Percentiles rank a stretch among this genome's conserved stretches.
Evolutionary conservation across 2,329 filamentous ascomycete species (phyloP).

Genomic region (Tolypocladium ovalisporum): DNA sequence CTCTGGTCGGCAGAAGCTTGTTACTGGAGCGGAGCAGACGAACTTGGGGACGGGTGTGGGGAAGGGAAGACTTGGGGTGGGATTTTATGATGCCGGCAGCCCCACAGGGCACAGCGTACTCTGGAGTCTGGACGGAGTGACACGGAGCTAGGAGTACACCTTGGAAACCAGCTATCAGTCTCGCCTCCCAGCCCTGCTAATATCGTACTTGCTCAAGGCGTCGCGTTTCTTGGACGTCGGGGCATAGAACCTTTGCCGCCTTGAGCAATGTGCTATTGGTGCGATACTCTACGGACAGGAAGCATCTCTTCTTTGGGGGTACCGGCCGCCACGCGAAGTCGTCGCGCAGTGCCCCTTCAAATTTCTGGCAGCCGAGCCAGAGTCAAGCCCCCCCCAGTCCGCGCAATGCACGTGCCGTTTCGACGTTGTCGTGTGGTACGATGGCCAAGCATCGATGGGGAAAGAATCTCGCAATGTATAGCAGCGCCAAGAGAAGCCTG

Average conservation of each 20-base stretch:
- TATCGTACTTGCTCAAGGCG: background rate
- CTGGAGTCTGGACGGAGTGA: no score
- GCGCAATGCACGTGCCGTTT: background rate
- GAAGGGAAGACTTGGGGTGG: background rate
- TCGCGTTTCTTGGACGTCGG: background rate
- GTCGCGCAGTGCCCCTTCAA: no score
- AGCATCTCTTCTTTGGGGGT: no score
- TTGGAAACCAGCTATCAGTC: background rate
- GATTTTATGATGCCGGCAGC: background rate
- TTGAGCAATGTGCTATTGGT: no score
- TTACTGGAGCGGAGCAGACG: background rate
- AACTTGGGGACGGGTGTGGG: background rate
- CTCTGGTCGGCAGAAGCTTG: background rate
- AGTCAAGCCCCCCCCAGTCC: background rate
- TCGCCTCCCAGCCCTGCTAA: background rate
- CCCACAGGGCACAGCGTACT: background rate
- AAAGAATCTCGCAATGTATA: background rate
- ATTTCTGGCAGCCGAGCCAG: no score
- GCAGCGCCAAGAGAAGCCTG: background rate
- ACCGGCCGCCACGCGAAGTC: no score
- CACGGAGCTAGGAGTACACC: background rate
- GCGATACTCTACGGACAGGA: no score
- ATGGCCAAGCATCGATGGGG: background rate
- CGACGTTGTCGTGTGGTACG: background rate
- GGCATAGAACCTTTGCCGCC: no score